phyloP scores from a whole-genome alignment of 306 rosid genomes.

The Prunus salicina region DNA sequence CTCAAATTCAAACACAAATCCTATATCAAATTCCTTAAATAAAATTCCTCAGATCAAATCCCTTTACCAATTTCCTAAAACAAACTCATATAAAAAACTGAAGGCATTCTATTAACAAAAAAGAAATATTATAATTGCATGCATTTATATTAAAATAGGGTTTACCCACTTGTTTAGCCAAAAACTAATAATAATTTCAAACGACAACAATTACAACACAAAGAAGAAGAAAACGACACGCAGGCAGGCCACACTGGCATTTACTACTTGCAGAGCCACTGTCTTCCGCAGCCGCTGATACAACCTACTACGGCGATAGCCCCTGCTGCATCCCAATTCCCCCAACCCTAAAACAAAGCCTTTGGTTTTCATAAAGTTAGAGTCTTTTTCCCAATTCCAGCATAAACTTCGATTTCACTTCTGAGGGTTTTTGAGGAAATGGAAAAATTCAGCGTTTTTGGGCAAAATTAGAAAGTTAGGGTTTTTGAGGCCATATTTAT shows the following conservation, averaged over 20 bases:
- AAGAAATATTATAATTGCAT: too few species aligned
- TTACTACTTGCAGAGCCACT: neutral
- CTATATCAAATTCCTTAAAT: too few species aligned
- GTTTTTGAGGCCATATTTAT: neutral
- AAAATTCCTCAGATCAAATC: too few species aligned
- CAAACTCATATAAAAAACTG: too few species aligned
- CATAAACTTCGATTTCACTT: neutral
- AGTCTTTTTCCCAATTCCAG: conserved; percentile 8
- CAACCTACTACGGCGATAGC: neutral
- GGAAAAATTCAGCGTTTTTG: conserved; percentile 2
- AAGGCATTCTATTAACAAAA: too few species aligned
- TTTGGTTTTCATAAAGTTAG: neutral
- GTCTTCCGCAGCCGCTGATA: neutral
- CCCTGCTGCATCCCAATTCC: neutral
- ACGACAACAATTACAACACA: neutral
- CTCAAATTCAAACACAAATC: too few species aligned
- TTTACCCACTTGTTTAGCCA: too few species aligned
- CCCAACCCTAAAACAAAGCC: conserved; percentile 8
- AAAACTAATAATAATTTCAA: too few species aligned
- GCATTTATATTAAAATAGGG: too few species aligned
- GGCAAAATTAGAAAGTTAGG: neutral
- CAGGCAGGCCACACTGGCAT: neutral
- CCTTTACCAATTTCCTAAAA: too few species aligned
- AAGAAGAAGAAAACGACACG: neutral
- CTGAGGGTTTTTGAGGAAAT: neutral